Percentiles rank a stretch among this genome's conserved stretches.
These are phyloP conservation scores for Naegleria gruberi DNA, from an alignment of 208 protist species.

Conservation along the genomic window DNA sequence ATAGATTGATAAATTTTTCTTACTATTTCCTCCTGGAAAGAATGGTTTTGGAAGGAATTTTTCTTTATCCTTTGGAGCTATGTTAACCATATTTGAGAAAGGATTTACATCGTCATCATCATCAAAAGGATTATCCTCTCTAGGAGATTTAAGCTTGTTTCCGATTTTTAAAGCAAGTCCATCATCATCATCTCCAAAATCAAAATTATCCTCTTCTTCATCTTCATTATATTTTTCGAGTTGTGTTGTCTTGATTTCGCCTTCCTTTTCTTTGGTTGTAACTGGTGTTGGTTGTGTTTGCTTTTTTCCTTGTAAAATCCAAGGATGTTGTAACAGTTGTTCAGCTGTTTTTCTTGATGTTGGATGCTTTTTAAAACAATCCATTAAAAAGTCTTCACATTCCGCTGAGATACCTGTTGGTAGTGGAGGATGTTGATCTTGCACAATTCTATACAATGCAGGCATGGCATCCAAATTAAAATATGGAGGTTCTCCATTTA, in stretches of 20 bases:
- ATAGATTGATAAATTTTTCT: background rate
- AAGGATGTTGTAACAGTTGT: slow-evolving; percentile 54
- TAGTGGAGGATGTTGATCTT: slow-evolving; percentile 7
- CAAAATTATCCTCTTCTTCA: background rate
- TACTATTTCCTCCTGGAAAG: background rate
- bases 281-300: background rate
- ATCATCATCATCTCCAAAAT: slow-evolving; percentile 13
- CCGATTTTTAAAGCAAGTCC: background rate
- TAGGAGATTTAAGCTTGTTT: background rate
- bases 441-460: background rate
- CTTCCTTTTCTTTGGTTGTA: background rate
- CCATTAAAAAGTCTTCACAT: slow-evolving; percentile 54
- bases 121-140: background rate
- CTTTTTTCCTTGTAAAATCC: slow-evolving; percentile 13
- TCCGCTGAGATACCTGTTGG: slow-evolving; percentile 1
- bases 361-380: slow-evolving; percentile 69
- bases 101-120: background rate
- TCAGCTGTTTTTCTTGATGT: slow-evolving; percentile 44
- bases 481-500: slow-evolving; percentile 77
- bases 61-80: background rate
- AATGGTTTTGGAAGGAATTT: background rate
- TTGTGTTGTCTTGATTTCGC: background rate
- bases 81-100: background rate
- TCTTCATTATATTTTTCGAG: background rate
- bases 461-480: slow-evolving; percentile 54